Evolutionary conservation across 805 yeast genomes (phyloP), one percentile per base, ranked within the genome.

Genomic region (Gaillardinia entomophila): DNA sequence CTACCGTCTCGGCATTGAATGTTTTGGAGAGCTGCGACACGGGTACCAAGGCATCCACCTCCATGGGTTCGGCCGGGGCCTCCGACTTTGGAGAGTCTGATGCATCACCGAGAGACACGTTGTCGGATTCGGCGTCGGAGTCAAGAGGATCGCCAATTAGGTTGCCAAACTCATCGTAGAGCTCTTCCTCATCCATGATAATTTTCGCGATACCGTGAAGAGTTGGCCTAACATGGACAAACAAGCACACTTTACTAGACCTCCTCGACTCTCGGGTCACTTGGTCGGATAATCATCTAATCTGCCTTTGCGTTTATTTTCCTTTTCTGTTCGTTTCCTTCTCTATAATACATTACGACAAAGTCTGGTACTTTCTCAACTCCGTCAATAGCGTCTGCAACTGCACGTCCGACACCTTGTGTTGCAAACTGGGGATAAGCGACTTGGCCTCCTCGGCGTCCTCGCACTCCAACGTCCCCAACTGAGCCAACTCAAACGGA

Each of bases 401-500:
- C 51, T 89, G 97, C 27, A 84, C 83, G 43, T 88, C 95, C 7
- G 83, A 75, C 32, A 84, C 87, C 57, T 89, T 89, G 39, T 73
- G 77, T 16, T 75, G 72, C 51, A 92, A 70, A 57, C 95, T 83
- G 29, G 98, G 97, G 37, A 92, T 81, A 49, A 92, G 69, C 12
- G 96, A 85, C 60, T 86, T 86, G 24, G 97, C 97, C 66, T 92
- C 98, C 52, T 85, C 98, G 4, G 95, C 88, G 41, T 90, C 97
- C 52, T 90, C 98, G 60, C 97, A 89, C 19, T 92, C 83, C 40
- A 90, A 69, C 3, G 95, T 85, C 0, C 94, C 90, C 39, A 82
- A 65, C 60, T 92, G 97, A 1, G 97, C 95, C 34, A 86, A 68
- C 62, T 92, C 98, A 57, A 92, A 92, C 1, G 98, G 97, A 65